phyloP scores from a whole-genome alignment of 208 protist genomes.

The Acanthamoeba sp. region DNA sequence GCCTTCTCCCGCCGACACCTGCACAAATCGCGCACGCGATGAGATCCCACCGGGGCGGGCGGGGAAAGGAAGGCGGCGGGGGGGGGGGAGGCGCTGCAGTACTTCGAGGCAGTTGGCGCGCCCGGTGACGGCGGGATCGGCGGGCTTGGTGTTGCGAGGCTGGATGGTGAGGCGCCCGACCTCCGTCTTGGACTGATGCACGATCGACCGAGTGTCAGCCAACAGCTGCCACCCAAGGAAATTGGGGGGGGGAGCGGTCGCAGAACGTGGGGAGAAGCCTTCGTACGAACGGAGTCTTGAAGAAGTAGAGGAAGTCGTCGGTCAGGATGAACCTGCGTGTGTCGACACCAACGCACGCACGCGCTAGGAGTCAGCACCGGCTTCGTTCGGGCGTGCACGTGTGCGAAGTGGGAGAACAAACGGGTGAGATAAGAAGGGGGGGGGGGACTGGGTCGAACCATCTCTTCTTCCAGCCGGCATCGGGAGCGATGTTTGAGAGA shows the following conservation, averaged over 20 bases:
- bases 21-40: neutral
- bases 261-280: too few relatives aligned
- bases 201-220: neutral
- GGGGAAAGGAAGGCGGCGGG: neutral
- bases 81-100: neutral
- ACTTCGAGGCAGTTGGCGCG: conserved; percentile 22
- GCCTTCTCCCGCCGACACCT: neutral
- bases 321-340: conserved; percentile 39
- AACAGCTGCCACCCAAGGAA: too few relatives aligned
- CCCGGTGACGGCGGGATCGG: neutral
- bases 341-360: neutral
- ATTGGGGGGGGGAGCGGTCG: too few relatives aligned
- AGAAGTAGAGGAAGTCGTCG: conserved; percentile 45
- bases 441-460: neutral
- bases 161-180: neutral
- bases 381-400: too few relatives aligned
- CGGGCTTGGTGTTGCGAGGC: neutral
- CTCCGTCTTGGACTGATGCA: conserved; percentile 15
- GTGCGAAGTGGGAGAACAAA: too few relatives aligned
- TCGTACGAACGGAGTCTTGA: conserved; percentile 57
- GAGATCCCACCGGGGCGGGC: neutral
- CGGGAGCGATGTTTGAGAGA: neutral
- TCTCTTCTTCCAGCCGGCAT: neutral
- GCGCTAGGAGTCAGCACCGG: neutral
- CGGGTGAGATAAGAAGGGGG: neutral